These are phyloP conservation scores for Diutina rugosa DNA, from an alignment of 1,139 yeast genomes.

Conservation along the genomic window DNA sequence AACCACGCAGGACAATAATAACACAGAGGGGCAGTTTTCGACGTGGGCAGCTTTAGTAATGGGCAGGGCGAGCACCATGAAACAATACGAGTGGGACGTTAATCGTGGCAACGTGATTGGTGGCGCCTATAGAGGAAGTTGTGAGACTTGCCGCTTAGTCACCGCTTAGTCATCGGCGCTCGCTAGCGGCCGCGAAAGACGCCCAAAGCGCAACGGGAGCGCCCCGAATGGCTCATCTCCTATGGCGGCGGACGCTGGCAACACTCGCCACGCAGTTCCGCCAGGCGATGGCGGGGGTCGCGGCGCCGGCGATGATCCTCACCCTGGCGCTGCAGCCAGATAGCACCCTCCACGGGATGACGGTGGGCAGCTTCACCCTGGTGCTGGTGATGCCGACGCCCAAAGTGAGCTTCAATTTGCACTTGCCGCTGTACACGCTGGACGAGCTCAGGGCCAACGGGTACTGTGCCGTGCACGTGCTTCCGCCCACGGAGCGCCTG, in stretches of 20 bases:
- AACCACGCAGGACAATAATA: too few relatives aligned
- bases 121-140: too few relatives aligned
- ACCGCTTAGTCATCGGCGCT: too few relatives aligned
- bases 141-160: too few relatives aligned
- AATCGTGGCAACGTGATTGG: too few relatives aligned
- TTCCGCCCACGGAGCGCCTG: conserved; percentile 44
- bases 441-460: conserved; percentile 39
- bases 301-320: conserved; percentile 33
- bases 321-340: conserved; percentile 14
- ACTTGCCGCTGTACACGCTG: conserved; percentile 72
- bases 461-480: conserved; percentile 59
- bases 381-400: conserved; percentile 65
- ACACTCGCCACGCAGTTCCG: neutral
- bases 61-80: too few relatives aligned
- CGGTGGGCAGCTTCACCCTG: conserved; percentile 73
- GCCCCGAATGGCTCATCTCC: neutral
- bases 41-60: too few relatives aligned
- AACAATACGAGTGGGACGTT: too few relatives aligned
- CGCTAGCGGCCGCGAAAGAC: neutral
- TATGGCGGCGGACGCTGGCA: neutral
- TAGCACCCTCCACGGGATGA: conserved; percentile 46
- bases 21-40: too few relatives aligned
- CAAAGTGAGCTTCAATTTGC: conserved; percentile 67
- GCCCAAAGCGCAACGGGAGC: neutral
- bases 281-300: conserved; percentile 26